Evolutionary conservation across 495 filamentous ascomycete species (phyloP).

Genomic region (Podospora anserina): DNA sequence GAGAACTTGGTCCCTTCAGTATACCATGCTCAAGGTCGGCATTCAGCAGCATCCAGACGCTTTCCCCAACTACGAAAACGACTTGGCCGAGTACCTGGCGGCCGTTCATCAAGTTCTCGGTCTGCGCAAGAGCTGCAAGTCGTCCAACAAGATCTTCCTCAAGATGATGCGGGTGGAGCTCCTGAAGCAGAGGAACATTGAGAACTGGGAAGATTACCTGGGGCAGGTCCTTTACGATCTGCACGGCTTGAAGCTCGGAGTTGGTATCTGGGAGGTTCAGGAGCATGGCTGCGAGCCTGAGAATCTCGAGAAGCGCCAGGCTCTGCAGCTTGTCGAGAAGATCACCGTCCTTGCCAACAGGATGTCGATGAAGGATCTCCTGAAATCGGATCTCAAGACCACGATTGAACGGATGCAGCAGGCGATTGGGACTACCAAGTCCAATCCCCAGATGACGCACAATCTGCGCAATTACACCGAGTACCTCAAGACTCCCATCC

Average conservation of each 20-base stretch:
- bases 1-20: conserved; percentile 77
- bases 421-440: conserved; percentile 57
- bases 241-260: conserved; percentile 75
- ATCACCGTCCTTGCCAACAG: conserved; percentile 74
- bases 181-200: conserved; percentile 57
- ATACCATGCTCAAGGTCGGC: conserved; percentile 69
- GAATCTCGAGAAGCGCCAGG: conserved; percentile 69
- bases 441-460: conserved; percentile 63
- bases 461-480: conserved; percentile 72
- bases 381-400: conserved; percentile 81
- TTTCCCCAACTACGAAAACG: conserved; percentile 62
- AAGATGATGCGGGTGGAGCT: conserved; percentile 83
- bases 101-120: conserved; percentile 83
- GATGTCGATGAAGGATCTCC: conserved; percentile 85
- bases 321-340: conserved; percentile 74
- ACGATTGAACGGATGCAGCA: conserved; percentile 88
- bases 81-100: conserved; percentile 69
- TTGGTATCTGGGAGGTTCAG: conserved; percentile 59
- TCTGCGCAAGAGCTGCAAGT: conserved; percentile 77
- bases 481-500: conserved; percentile 75
- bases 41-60: conserved; percentile 61
- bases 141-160: conserved; percentile 82
- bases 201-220: conserved; percentile 73
- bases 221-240: conserved; percentile 87
- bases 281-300: conserved; percentile 77